Evolutionary conservation across 2,329 filamentous ascomycete genomes (phyloP), one percentile per base, ranked within the genome.

Genomic region (Microsporum audouinii): DNA sequence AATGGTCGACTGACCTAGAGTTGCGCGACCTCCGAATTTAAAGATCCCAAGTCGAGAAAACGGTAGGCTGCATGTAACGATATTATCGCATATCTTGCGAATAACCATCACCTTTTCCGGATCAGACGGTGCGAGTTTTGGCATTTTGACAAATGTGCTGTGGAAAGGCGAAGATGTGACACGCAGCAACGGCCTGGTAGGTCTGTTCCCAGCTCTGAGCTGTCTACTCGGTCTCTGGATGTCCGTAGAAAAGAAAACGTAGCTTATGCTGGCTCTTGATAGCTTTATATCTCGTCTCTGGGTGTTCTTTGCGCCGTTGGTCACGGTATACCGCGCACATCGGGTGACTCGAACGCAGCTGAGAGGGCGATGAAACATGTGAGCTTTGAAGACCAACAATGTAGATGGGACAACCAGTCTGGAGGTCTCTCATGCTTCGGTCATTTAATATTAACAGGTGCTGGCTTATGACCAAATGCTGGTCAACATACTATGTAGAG

Each of bases 41-140:
- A 96, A 76, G 57, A 78, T 79, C 58, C 91, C 91, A 69, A 89
- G 88, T 55, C 94, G 88, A 58, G 83, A 75, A 75, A 99, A 99
- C 5, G 94, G 94, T 1, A 91, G 82, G 7, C 71, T 78, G 65
- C 76, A 70, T n/a, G 72, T 76, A 29, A 75, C 67, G 60, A 96
- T 82, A 66, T 87, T 86, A 1, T 88, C 89, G 12, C 60, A 59
- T 67, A 97, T 77, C 68, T 91, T 82, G 65, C 92, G 88, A 69
- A 95, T 92, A 63, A 96, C 89, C 87, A 96, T 95, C 65, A 94
- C 86, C 69, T 89, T 84, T 17, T 85, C 82, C 10, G 91, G 91
- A 68, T 92, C 86, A 14, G 76, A 68, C 3, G 87, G 87, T 61
- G 88, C 81, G 60, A 89, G 81, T 43, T 23, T 43, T 68, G 51